Base-by-base conservation (phyloP, 768 basidiomycete species). In the Sistotremastrum niveocremeum region DNA sequence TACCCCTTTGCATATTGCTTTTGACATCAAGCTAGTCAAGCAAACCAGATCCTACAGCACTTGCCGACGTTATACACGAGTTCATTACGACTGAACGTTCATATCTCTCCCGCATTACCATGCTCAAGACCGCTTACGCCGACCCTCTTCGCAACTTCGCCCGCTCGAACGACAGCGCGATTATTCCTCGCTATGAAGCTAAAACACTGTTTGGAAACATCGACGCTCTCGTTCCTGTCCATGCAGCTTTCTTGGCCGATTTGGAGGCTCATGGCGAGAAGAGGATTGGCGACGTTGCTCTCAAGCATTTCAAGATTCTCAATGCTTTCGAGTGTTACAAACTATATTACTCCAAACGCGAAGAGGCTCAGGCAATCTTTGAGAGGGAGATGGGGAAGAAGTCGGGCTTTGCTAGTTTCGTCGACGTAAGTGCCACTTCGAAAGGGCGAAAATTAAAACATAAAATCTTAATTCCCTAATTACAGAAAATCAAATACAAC, bases 121-220 rank as follows among this genome's bases (percentile, higher is more conserved):
- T 79, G 31, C 74, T 98, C 56, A 91, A 93, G 62, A 64, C 72
- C 39, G 80, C 87, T 55, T 98, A 95, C 57, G 94, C 93, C 34
- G 83, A 89, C 59, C 95, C 91, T 6, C 68, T 99, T 30, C 78
- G 91, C 35, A 74, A 74, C 39, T 99, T 93, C 59, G 78, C 94
- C 20, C 74, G 76, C 46, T 80, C 73, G 60, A 85, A 86, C 58
- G 81, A 83, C 49, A 91, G 86, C 0, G 79, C 84, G 34, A 87
- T 99, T 54, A 74, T 99, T 39, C 82, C 85, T 1, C 64, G 77
- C 20, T 97, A 94, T 60, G 86, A 97, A 60, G 93, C 93, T 34
- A 91, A 86, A 52, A 86, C 78, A 1, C 71, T 99, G 28, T 98
- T 99, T 54, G 88, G 87, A 46, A 98, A 99, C 63, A 74, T 97